These are phyloP conservation scores for Lipomyces spencermartinsiae DNA, from an alignment of 805 yeast genomes.

Conservation along the genomic window DNA sequence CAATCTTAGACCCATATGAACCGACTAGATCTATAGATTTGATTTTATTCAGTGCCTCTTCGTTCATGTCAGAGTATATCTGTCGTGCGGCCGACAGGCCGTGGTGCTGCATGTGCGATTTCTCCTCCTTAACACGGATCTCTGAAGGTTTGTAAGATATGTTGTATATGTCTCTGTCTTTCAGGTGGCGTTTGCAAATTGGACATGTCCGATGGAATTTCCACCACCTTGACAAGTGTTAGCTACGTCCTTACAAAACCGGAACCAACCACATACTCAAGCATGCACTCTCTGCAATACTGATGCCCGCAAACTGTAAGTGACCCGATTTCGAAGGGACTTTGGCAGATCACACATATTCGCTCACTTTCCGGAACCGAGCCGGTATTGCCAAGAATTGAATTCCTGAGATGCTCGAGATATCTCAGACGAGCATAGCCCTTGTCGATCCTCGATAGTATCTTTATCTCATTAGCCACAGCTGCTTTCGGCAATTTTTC, in stretches of 20 bases:
- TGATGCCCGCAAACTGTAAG: constrained; percentile 91
- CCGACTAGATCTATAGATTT: constrained; percentile 49
- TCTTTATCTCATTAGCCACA: constrained; percentile 31
- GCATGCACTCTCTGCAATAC: constrained; percentile 82
- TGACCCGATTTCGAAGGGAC: constrained; percentile 73
- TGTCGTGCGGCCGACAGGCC: constrained; percentile 23
- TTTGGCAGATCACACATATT: constrained; percentile 80
- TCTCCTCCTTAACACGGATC: constrained; percentile 47
- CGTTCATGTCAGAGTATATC: constrained; percentile 42
- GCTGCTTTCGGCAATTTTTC: constrained; percentile 40
- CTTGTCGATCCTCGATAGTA: constrained; percentile 38
- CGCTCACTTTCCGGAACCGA: constrained; percentile 50
- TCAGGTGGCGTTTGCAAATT: constrained; percentile 68
- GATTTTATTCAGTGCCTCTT: constrained; percentile 48
- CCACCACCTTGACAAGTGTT: constrained; percentile 59
- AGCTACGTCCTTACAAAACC: neutral
- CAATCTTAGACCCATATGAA: constrained; percentile 84
- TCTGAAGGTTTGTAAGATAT: constrained; percentile 64
- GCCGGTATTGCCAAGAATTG: constrained; percentile 39
- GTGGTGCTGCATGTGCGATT: constrained; percentile 33
- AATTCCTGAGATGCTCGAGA: constrained; percentile 52
- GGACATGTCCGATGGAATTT: constrained; percentile 69
- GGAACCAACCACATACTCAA: constrained; percentile 45
- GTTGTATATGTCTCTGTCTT: constrained; percentile 62
- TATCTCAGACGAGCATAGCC: constrained; percentile 55